Evolutionary conservation across 495 filamentous ascomycete genomes (phyloP), one percentile per base, ranked within the genome.

Genomic region (Aspergillus coremiiformis): DNA sequence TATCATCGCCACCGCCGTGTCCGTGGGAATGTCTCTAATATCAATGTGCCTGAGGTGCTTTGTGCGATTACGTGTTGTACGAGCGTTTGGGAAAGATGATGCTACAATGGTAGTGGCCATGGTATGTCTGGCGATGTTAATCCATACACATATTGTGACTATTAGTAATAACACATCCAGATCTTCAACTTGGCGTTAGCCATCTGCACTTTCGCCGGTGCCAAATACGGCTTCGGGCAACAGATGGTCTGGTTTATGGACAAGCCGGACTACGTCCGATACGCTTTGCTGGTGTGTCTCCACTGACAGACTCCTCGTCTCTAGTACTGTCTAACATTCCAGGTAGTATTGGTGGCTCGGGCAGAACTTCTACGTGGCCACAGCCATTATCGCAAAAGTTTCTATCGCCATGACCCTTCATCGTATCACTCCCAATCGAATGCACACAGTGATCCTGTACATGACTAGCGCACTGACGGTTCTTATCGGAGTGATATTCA

Each of bases 81-180:
- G 47, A 39, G 44, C 51, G 8, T 54, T 54, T n/a, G 44, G 51
- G 24, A 29, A 32, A 26, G 51, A 54, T 48, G 51, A 54, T 48
- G 19, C 17, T 17, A 22, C 42, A 19, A 54, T 54, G 51, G 42
- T 54, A 14, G 11, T 48, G 15, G 32, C 51, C 10, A 54, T 54
- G 51, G 51, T 54, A 48, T 7, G 37, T 41, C 17, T 41, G 17
- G n/a, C 21, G 37, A 17, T 41, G 17, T 6, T 10, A 21, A 20
- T 21, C 17, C 9, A 15, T n/a, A 14, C 19, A 9, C 11, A 21
- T 2, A 21, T 11, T 15, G 12, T 14, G 15, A 21, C 37, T 19
- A 19, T 8, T 10, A 17, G 5, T 4, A 17, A 21, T 21, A 41
- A 15, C 5, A 12, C 17, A 19, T 10, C 10, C 35, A 39, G 37